phyloP scores from a whole-genome alignment of 2,329 filamentous ascomycete genomes.

The Talaromyces amestolkiae region DNA sequence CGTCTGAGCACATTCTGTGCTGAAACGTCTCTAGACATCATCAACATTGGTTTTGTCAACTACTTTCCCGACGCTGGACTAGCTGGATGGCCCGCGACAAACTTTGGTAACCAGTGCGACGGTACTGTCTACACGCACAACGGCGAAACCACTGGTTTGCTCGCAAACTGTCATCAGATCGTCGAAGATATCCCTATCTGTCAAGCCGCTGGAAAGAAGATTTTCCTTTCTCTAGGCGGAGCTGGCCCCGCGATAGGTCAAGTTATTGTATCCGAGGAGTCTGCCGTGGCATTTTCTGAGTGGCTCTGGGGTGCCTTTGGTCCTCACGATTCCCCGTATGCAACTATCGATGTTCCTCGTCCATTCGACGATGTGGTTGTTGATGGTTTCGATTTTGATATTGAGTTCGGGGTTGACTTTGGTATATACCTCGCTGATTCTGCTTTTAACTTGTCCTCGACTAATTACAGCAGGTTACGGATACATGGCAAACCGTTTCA shows the following conservation, averaged over 20 bases:
- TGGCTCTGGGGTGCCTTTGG: slow-evolving; percentile 54
- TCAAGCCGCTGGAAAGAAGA: slow-evolving; percentile 44
- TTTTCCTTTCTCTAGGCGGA: slow-evolving; percentile 49
- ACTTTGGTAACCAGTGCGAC: slow-evolving; percentile 58
- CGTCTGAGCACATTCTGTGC: slow-evolving; percentile 52
- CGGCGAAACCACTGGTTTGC: slow-evolving; percentile 41
- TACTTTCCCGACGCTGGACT: slow-evolving; percentile 49
- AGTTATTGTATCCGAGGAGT: slow-evolving; percentile 40
- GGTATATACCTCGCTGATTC: slow-evolving; percentile 27
- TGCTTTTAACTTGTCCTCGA: background rate
- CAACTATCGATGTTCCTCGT: slow-evolving; percentile 39
- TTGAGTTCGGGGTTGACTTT: slow-evolving; percentile 52
- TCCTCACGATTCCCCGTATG: slow-evolving; percentile 35
- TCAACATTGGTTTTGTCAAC: slow-evolving; percentile 57
- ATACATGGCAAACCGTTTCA: slow-evolving; percentile 49
- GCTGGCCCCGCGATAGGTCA: slow-evolving; percentile 39
- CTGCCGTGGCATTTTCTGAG: slow-evolving; percentile 49
- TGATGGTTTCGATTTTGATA: slow-evolving; percentile 55
- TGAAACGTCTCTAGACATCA: slow-evolving; percentile 53
- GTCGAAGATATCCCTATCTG: slow-evolving; percentile 46
- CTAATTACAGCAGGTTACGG: slow-evolving; percentile 40
- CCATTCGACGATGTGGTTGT: slow-evolving; percentile 51
- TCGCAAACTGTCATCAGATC: slow-evolving; percentile 46
- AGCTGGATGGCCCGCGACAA: slow-evolving; percentile 51
- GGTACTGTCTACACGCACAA: slow-evolving; percentile 38